phyloP scores from a whole-genome alignment of 352 stramenopile species.

The Phytophthora citrophthora region DNA sequence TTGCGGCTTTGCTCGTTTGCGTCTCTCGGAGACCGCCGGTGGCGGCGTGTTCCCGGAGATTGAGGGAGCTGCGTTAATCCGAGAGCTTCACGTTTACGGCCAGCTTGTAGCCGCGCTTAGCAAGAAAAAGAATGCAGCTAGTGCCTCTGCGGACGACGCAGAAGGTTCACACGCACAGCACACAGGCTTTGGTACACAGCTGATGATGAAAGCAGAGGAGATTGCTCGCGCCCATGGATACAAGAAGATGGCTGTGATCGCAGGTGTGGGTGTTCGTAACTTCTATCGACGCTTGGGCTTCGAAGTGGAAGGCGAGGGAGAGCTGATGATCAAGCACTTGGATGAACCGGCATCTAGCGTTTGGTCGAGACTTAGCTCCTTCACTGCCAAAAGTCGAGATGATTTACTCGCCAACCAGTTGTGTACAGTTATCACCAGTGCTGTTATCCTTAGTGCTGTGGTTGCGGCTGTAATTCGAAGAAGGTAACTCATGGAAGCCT shows the following conservation, averaged over 20 bases:
- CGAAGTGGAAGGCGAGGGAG: constrained; percentile 84
- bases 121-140: constrained; percentile 42
- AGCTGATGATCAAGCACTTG: constrained; percentile 90
- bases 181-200: constrained; percentile 86
- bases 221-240: constrained; percentile 75
- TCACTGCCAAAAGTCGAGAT: constrained; percentile 9
- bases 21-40: constrained; percentile 72
- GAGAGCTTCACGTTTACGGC: constrained; percentile 92
- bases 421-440: constrained; percentile 4
- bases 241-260: constrained; percentile 89
- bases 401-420: constrained; percentile 10
- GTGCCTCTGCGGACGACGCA: constrained; percentile 18
- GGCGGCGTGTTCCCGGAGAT: constrained; percentile 80
- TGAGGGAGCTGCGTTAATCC: constrained; percentile 82
- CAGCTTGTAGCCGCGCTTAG: constrained; percentile 73
- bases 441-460: constrained; percentile 11
- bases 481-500: constrained; percentile 10
- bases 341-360: constrained; percentile 11
- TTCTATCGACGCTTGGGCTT: constrained; percentile 92
- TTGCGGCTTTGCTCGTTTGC: constrained; percentile 90
- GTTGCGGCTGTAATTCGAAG: constrained; percentile 19
- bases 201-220: constrained; percentile 86
- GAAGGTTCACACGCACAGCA: constrained; percentile 80
- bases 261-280: constrained; percentile 90
- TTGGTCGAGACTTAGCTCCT: constrained; percentile 24